Base-by-base conservation (phyloP, 805 yeast species). In the Wickerhamiella spandovensis region DNA sequence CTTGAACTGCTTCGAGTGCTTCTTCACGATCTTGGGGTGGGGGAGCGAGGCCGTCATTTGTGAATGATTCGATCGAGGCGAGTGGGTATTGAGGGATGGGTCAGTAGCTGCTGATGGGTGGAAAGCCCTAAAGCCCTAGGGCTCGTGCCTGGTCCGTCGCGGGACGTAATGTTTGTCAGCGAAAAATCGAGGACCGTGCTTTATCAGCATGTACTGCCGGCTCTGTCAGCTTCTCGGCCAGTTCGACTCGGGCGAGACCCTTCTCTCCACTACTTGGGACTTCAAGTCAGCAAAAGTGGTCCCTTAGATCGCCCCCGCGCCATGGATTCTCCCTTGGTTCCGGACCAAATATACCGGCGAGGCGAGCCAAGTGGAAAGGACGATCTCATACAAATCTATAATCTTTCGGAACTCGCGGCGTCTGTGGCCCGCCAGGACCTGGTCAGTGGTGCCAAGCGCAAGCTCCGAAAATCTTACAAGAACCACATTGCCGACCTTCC, bases 11-110 rank as follows among this genome's bases (percentile, higher is more conserved):
- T 87, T 87, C 71, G 88, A 72, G 87, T 89, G 92, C 88, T 92
- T 92, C 90, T 92, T 94, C 75, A 90, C 97, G 77, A 92, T 92
- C 90, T 87, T 89, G 78, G 97, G 97, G 82, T 87, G 95, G 70
- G 95, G 85, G 72, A 86, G 77, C 68, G 95, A 79, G 77, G 95
- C 87, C 79, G 97, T 95, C 97, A 92, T 83, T 82, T 57, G 50
- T 35, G 39, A 35, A 35, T 35, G 39, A 35, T 35, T 35, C 39
- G 39, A 15, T 35, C 53, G 22, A 18, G 47, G 44, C 28, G 28
- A 41, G 44, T 23, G 44, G 24, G 24, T 21, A 23, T 43, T 28
- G 35, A 39, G 23, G n/a, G 43, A 39, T 24, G 23, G 18, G 18
- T 5, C 21, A 20, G 43, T 39, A 4, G 43, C 5, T n/a, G n/a